Base-by-base conservation (phyloP, 2,329 filamentous ascomycete genomes). In the Chaetomium sp. region DNA sequence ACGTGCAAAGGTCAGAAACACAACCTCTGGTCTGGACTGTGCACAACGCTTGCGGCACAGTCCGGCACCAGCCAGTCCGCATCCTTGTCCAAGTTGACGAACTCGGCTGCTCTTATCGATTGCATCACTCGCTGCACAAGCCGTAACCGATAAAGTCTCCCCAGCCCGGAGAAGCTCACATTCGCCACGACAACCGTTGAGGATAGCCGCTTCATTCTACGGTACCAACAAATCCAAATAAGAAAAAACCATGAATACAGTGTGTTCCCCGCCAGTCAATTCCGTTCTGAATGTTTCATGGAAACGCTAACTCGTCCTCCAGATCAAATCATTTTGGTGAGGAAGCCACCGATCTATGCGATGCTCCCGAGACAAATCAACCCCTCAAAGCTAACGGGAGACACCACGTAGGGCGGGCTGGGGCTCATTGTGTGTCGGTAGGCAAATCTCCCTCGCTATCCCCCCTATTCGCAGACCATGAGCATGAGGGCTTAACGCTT, bases 341-440 rank as follows among this genome's bases (percentile, higher is more conserved):
- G 75, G 48, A 58, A 40, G 57, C 59, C 36, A 53, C 34, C 52
- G 49, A 27, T 35, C 52, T 33, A 58, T 43, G 52, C 47, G 45
- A 33, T 49, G 49, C 41, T 43, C 8, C n/a, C 34, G 37, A 8
- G 10, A 5, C 33, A 6, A 12, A 42, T n/a, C n/a, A 2, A 19
- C 41, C 33, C 27, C 8, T 19, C 38, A 9, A 43, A 37, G 38
- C 59, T 61, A 58, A 62, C 36, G 32, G 27, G 19, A 27, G 35
- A 44, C 55, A 55, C 64, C 57, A 53, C 58, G 46, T 63, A 95
- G 91, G 88, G 76, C 92, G 68, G 94, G 94, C 68, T 96, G 90
- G 94, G 91, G 89, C 65, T 81, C 90, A 49, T 81, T 97, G 53
- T 94, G 91, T 69, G 79, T 87, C 65, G 91, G 88, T 91, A 81